phyloP scores from a whole-genome alignment of 352 stramenopile species.

The Phytophthora hibernalis region DNA sequence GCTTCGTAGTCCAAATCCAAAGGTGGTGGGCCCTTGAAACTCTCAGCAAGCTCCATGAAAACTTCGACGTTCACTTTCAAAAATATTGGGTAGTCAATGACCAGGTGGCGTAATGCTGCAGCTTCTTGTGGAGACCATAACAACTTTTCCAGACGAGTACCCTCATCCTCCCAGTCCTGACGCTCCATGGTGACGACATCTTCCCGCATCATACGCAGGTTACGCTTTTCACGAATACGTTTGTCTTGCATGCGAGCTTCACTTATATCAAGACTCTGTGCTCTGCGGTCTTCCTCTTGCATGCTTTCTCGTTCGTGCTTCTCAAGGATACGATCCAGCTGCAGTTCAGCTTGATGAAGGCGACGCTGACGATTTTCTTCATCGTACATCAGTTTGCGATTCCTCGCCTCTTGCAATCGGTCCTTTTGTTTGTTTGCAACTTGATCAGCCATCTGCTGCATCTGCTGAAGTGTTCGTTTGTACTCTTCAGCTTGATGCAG shows the following conservation, averaged over 20 bases:
- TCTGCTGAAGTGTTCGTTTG: slow-evolving; percentile 43
- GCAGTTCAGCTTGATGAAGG: slow-evolving; percentile 40
- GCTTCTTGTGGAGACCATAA: slow-evolving; percentile 53
- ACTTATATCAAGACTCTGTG: slow-evolving; percentile 18
- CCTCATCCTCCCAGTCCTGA: slow-evolving; percentile 62
- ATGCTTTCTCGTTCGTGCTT: slow-evolving; percentile 58
- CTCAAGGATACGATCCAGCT: slow-evolving; percentile 41
- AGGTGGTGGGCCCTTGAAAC: slow-evolving; percentile 31
- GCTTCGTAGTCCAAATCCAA: slow-evolving; percentile 68
- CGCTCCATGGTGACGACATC: slow-evolving; percentile 56
- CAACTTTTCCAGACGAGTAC: slow-evolving; percentile 51
- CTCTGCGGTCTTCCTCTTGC: slow-evolving; percentile 46
- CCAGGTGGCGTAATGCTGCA: slow-evolving; percentile 39
- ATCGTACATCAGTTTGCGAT: slow-evolving; percentile 66
- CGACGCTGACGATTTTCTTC: slow-evolving; percentile 67
- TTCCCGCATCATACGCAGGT: slow-evolving; percentile 67
- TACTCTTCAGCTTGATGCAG: slow-evolving; percentile 41
- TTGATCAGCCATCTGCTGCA: slow-evolving; percentile 50
- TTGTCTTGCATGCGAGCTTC: slow-evolving; percentile 38
- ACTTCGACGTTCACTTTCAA: slow-evolving; percentile 54
- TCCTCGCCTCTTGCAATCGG: slow-evolving; percentile 55
- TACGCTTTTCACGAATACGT: slow-evolving; percentile 41
- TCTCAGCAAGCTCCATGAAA: slow-evolving; percentile 43
- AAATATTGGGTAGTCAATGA: slow-evolving; percentile 41
- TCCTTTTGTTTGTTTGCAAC: slow-evolving; percentile 42